phyloP scores from a whole-genome alignment of 257 asterid species.

The Plectranthus barbatus region DNA sequence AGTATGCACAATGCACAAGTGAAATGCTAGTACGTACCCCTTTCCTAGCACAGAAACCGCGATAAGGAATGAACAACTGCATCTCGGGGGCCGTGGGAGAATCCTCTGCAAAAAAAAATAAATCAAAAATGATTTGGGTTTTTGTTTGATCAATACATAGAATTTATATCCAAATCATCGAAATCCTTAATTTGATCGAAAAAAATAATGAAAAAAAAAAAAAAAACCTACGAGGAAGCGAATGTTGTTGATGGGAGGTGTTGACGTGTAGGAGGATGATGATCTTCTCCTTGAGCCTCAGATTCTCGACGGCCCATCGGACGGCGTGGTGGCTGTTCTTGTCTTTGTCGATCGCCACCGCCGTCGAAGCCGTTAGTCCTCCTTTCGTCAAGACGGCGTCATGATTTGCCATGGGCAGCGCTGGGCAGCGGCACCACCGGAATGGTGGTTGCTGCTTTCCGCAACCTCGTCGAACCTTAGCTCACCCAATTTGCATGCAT shows the following conservation, averaged over 20 bases:
- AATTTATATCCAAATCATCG: too few species aligned
- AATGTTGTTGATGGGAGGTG: conserved; percentile 23
- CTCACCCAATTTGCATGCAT: conserved; percentile 24
- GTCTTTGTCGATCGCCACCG: conserved; percentile 66
- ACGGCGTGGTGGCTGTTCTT: conserved; percentile 74
- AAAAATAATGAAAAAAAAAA: background rate
- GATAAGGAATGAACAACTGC: conserved; percentile 66
- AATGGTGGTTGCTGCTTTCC: conserved; percentile 16
- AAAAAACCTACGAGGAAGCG: conserved; percentile 36
- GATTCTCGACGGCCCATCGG: conserved; percentile 63
- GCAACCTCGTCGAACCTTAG: conserved; percentile 23
- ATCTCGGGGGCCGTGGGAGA: conserved; percentile 29
- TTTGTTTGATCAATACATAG: too few species aligned
- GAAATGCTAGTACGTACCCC: too few species aligned
- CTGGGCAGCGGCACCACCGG: conserved; percentile 19
- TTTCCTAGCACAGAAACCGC: conserved; percentile 71
- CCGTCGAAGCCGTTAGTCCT: conserved; percentile 22
- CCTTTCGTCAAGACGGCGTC: conserved; percentile 14
- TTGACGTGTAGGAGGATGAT: conserved; percentile 53
- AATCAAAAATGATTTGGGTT: too few species aligned
- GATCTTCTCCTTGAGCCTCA: conserved; percentile 20
- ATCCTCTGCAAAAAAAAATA: too few species aligned
- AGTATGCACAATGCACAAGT: too few species aligned
- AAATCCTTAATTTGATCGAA: background rate
- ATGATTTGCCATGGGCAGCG: conserved; percentile 20